phyloP scores from a whole-genome alignment of 78 protist genomes.

The Paratrimastix pyriformis region DNA sequence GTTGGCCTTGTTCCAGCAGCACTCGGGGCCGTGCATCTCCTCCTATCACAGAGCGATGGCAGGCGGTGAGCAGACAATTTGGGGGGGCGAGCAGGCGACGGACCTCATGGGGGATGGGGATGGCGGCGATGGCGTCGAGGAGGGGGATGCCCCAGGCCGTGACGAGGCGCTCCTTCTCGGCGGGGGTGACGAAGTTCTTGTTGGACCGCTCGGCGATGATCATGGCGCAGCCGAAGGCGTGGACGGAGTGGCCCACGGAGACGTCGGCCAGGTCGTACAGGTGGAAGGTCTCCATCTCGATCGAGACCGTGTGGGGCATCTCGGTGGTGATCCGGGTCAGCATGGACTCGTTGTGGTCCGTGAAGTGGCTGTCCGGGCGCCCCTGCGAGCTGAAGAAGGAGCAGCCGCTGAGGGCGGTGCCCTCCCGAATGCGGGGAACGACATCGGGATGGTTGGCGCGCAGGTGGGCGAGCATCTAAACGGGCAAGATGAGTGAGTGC shows the following conservation, averaged over 20 bases:
- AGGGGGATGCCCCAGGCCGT: not conserved
- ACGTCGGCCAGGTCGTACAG: constrained; percentile 4
- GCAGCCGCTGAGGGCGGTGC: not conserved
- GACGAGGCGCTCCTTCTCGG: not conserved
- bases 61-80: too few relatives aligned
- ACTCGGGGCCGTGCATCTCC: too few relatives aligned
- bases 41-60: too few relatives aligned
- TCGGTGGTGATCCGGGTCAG: not conserved
- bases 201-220: not conserved
- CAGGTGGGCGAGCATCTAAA: too few relatives aligned
- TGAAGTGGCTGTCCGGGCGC: not conserved
- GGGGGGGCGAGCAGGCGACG: too few relatives aligned
- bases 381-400: constrained; percentile 1
- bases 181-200: constrained; percentile 4
- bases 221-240: not conserved
- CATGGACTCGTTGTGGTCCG: not conserved
- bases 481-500: too few relatives aligned
- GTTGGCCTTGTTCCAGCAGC: too few relatives aligned
- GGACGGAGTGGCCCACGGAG: not conserved
- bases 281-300: constrained; percentile 16
- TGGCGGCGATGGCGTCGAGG: constrained; percentile 3
- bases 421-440: not conserved
- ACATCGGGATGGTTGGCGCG: too few relatives aligned
- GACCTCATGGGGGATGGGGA: constrained; percentile 3
- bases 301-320: not conserved